Evolutionary conservation across 2,329 filamentous ascomycete species (phyloP).

Genomic region (Pyrenophora seminiperda): DNA sequence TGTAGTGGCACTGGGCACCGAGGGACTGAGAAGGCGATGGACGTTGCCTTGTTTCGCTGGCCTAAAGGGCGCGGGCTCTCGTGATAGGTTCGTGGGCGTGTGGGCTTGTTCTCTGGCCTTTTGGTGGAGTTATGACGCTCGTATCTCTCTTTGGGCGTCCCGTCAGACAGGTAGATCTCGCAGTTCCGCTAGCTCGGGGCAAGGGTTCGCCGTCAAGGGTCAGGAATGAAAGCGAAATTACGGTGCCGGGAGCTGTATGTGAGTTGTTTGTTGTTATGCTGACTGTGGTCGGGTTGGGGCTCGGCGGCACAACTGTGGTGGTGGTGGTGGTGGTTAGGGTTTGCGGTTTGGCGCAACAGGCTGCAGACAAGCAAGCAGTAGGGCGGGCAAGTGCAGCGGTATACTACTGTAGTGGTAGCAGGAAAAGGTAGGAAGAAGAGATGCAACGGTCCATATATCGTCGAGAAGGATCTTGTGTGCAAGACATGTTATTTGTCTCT

Average conservation of each 20-base stretch:
- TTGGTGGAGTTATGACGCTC: slow-evolving; percentile 37
- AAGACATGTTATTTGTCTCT: slow-evolving; percentile 14
- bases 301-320: not conserved
- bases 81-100: slow-evolving; percentile 23
- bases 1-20: slow-evolving; percentile 1
- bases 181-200: slow-evolving; percentile 18
- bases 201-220: slow-evolving; percentile 5
- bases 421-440: not conserved
- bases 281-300: not conserved
- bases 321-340: not conserved
- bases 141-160: slow-evolving; percentile 25
- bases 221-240: not conserved
- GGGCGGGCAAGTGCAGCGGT: slow-evolving; percentile 1
- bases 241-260: not conserved
- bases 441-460: not conserved
- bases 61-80: slow-evolving; percentile 8
- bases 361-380: not conserved
- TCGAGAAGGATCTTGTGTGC: not conserved
- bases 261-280: not conserved
- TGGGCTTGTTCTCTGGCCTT: slow-evolving; percentile 17
- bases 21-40: slow-evolving; percentile 6
- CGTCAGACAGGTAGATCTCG: slow-evolving; percentile 28
- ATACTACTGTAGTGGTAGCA: not conserved
- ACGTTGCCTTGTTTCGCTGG: slow-evolving; percentile 1
- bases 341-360: not conserved